Evolutionary conservation across 2,329 filamentous ascomycete species (phyloP), one percentile per base, ranked within the genome.

Genomic region (Beauveria sp.): DNA sequence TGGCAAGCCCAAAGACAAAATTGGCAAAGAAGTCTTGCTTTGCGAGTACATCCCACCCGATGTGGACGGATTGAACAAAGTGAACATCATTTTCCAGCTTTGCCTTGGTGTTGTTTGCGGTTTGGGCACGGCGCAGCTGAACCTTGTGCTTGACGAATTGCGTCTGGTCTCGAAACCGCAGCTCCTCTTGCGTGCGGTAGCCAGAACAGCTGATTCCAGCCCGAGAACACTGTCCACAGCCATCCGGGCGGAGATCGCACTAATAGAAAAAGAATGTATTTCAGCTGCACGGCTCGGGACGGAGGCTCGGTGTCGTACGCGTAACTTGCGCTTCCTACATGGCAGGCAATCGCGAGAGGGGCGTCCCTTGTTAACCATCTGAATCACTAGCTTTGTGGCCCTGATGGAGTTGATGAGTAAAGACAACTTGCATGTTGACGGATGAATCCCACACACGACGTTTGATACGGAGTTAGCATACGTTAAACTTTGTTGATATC

Each of bases 121-220:
- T 22, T 30, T 49, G 10, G 5, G 8, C 6, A 18, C 10, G 16
- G 9, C 9, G 43, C 22, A 61, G 53, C 24, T 58, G 24, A 40
- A 47, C 60, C 40, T 64, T 70, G n/a, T 52, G 63, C 34, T 63
- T 55, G 9, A 65, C 62, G 5, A 62, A 62, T 0, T 45, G 51
- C 9, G 66, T 69, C 46, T 70, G 63, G 56, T 68, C 66, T 10
- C 63, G 67, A 46, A 70, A 67, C 22, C 68, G 55, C 30, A 70
- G 60, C 12, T 66, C 65, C 5, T 65, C 49, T 7, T 65, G 63
- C 10, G 69, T 64, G 4, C 67, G 68, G 42, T 69, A 70, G 22
- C 69, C 69, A 40, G 63, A 63, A n/a, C 68, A 70, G 10, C 51
- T 10, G n/a, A 70, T 58, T 9, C 49, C 58, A 5, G 67, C 68